Conservation (phyloP, 2,329 filamentous ascomycete species). For the Fusarium neocosmosporiellum region DNA sequence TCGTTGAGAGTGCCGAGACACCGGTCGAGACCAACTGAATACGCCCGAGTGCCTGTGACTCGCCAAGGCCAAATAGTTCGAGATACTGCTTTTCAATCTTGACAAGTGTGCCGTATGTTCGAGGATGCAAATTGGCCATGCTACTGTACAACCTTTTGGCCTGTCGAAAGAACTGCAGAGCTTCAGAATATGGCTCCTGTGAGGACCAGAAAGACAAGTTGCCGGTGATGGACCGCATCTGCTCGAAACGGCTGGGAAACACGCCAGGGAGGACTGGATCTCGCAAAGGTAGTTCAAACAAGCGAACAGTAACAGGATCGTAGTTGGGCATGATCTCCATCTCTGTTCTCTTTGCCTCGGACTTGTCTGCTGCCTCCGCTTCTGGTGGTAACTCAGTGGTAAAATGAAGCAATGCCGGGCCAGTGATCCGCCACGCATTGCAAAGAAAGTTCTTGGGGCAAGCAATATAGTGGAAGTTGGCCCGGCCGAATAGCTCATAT, state of each 20-base stretch:
- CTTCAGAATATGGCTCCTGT: not conserved
- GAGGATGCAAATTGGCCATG: not conserved
- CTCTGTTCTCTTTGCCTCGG: not conserved
- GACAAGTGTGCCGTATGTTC: slow-evolving; percentile 6
- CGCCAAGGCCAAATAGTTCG: not conserved
- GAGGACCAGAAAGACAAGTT: slow-evolving; percentile 7
- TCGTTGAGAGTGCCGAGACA: not conserved
- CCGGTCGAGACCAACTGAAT: not conserved
- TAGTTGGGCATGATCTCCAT: not conserved
- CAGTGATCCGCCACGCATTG: not conserved
- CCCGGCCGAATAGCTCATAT: not conserved
- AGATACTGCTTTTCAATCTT: not conserved
- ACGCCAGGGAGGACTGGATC: slow-evolving; percentile 5
- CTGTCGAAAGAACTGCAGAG: not conserved
- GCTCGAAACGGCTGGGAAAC: slow-evolving; percentile 8
- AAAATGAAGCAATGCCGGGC: not conserved
- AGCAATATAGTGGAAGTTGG: not conserved
- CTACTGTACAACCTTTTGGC: not conserved
- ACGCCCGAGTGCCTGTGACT: not conserved
- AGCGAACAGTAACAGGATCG: not conserved
- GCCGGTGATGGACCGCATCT: slow-evolving; percentile 4
- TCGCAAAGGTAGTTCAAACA: slow-evolving; percentile 7
- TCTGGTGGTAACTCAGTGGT: not conserved
- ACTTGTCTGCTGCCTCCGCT: not conserved
- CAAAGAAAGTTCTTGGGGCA: not conserved